Evolutionary conservation across 495 filamentous ascomycete genomes (phyloP).

Genomic region (Letharia lupina): DNA sequence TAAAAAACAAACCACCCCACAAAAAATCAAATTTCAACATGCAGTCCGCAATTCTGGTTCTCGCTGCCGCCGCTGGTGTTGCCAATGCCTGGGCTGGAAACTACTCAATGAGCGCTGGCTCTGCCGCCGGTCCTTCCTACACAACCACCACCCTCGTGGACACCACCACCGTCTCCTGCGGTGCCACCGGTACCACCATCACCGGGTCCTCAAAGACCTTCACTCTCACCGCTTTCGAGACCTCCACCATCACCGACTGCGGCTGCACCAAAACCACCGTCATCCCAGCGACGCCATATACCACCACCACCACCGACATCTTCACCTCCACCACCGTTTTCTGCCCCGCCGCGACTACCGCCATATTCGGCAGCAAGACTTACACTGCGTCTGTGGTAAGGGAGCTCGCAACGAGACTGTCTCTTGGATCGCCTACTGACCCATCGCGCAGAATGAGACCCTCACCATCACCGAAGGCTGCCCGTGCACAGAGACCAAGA

Average conservation of each 20-base stretch:
- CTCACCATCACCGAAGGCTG: slow-evolving; percentile 23
- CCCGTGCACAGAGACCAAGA: slow-evolving; percentile 29
- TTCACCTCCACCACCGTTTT: slow-evolving; percentile 73
- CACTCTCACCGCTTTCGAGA: slow-evolving; percentile 62
- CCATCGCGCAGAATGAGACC: slow-evolving; percentile 12
- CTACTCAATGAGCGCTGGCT: slow-evolving; percentile 9
- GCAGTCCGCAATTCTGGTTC: slow-evolving; percentile 63
- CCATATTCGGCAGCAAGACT: slow-evolving; percentile 60
- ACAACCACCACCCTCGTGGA: slow-evolving; percentile 40
- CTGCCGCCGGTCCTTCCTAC: slow-evolving; percentile 34
- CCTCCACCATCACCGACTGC: slow-evolving; percentile 29
- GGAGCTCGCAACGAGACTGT: neutral
- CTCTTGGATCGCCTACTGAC: neutral
- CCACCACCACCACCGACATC: slow-evolving; percentile 59
- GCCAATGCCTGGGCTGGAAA: slow-evolving; percentile 20
- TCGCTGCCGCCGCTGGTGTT: slow-evolving; percentile 48
- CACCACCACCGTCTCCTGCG: slow-evolving; percentile 68
- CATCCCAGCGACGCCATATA: slow-evolving; percentile 36
- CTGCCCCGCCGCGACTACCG: slow-evolving; percentile 67
- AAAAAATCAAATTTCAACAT: slow-evolving; percentile 53
- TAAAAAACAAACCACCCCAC: slow-evolving; percentile 10
- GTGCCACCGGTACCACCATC: slow-evolving; percentile 65
- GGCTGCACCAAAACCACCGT: slow-evolving; percentile 19
- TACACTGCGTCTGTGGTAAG: slow-evolving; percentile 60
- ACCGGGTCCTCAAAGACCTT: slow-evolving; percentile 62